phyloP scores from a whole-genome alignment of 2,329 filamentous ascomycete species.

The Penicillium concentricum region DNA sequence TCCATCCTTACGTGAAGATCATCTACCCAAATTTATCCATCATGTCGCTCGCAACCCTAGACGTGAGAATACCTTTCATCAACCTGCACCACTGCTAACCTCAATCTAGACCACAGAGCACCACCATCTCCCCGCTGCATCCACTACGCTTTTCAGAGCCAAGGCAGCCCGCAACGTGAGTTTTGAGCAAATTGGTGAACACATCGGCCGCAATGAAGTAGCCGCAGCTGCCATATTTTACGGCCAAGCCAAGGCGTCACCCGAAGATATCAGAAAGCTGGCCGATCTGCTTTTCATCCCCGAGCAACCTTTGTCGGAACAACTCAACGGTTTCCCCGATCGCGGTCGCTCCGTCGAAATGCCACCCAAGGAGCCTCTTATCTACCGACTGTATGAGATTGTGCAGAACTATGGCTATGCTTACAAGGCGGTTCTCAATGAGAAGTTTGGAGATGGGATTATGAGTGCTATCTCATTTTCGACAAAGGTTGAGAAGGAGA shows the following conservation, averaged over 20 bases:
- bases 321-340: constrained; percentile 74
- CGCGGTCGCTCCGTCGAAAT: constrained; percentile 76
- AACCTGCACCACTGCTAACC: constrained; percentile 3
- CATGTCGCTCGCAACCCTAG: constrained; percentile 47
- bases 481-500: constrained; percentile 91
- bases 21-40: constrained; percentile 1
- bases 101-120: constrained; percentile 29
- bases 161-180: constrained; percentile 73
- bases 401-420: constrained; percentile 97
- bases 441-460: constrained; percentile 92
- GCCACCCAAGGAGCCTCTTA: constrained; percentile 80
- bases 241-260: constrained; percentile 72
- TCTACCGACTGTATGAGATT: constrained; percentile 90
- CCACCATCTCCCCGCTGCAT: constrained; percentile 68
- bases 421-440: constrained; percentile 91
- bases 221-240: constrained; percentile 88
- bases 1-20: neutral
- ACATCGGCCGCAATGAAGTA: constrained; percentile 76
- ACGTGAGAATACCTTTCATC: constrained; percentile 31
- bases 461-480: constrained; percentile 95
- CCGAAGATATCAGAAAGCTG: constrained; percentile 68
- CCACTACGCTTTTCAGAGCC: constrained; percentile 72
- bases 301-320: constrained; percentile 55
- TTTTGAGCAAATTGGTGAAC: constrained; percentile 74
- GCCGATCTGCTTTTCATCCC: constrained; percentile 64